These are phyloP conservation scores for Colletotrichum euphorbiae DNA, from an alignment of 2,329 filamentous ascomycete genomes.

Conservation along the genomic window DNA sequence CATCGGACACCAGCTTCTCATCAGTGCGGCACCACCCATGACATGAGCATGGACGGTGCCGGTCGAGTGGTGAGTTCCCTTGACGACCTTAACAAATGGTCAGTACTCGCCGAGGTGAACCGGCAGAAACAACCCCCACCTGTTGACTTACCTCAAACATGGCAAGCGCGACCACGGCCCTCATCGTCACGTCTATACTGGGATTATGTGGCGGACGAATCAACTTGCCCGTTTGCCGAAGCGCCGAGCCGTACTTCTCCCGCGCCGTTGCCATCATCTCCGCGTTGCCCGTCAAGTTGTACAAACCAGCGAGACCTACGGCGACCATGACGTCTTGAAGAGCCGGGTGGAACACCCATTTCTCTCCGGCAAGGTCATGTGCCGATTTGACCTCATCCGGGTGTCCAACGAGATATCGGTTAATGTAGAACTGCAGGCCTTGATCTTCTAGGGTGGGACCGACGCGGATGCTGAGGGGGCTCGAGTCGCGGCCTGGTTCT, in stretches of 20 bases:
- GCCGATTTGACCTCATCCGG: constrained; percentile 59
- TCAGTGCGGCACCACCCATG: constrained; percentile 68
- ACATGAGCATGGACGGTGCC: constrained; percentile 68
- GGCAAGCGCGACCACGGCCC: constrained; percentile 67
- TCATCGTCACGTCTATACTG: constrained; percentile 59
- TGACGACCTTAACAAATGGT: constrained; percentile 54
- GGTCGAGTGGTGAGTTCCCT: constrained; percentile 58
- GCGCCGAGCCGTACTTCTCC: constrained; percentile 64
- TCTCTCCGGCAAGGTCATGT: constrained; percentile 51
- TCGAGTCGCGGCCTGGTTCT: constrained; percentile 24
- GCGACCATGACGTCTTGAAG: constrained; percentile 65
- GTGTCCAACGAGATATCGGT: constrained; percentile 63
- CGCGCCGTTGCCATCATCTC: constrained; percentile 60
- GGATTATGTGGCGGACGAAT: constrained; percentile 50
- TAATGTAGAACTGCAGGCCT: constrained; percentile 63
- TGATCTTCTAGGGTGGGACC: constrained; percentile 58
- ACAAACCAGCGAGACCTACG: constrained; percentile 68
- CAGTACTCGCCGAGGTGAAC: constrained; percentile 34
- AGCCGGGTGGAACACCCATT: constrained; percentile 53
- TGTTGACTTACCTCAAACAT: constrained; percentile 66
- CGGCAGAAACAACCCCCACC: neutral
- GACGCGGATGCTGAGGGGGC: constrained; percentile 47
- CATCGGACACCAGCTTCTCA: constrained; percentile 59
- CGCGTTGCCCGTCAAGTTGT: constrained; percentile 62
- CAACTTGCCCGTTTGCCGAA: constrained; percentile 59